Base-by-base conservation (phyloP, 305 asterid species). In the Plantago lanceolata region DNA sequence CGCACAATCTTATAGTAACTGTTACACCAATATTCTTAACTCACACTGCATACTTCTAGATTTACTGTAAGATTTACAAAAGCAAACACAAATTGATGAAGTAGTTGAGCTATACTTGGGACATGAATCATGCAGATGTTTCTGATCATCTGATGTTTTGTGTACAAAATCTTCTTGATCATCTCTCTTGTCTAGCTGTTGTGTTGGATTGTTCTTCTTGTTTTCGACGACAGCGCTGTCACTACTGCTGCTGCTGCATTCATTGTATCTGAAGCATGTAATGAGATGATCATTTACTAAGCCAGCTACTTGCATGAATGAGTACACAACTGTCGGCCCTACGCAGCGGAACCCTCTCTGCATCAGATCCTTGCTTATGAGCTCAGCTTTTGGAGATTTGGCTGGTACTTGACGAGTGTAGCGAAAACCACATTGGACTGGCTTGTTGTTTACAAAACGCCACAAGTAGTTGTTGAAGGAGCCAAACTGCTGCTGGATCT, bases 261-360 rank as follows among this genome's bases (percentile, higher is more conserved):
- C 77, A 6, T 59, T 76, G 90, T 77, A 75, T 76, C 92, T 80
- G 74, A 82, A 87, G 81, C 94, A 87, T 14, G 85, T 75, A 16
- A 69, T 58, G 19, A 85, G 88, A 64, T 87, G 97, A 71, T 82
- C 87, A 68, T 84, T 89, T 61, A 81, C 91, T 70, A 89, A 50
- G 29, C 94, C 95, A 2, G 92, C 75, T 21, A 70, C 94, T 71
- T 89, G 95, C 94, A 90, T 87, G 48, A 90, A 87, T 11, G 90
- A 85, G 73, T 87, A 87, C 66, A 87, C 82, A 14, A 89, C 87
- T 8, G 84, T 86, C 1, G 94, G 95, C 29, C 96, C 95, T 0
- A 86, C 87, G 5, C 84, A 84, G 19, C 80, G 74, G 73, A 87
- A 85, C 7, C 96, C 97, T 71, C 94, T 85, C 61, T 68, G 79